Evolutionary conservation across 2,329 filamentous ascomycete genomes (phyloP).

Genomic region (Fusarium sp.): DNA sequence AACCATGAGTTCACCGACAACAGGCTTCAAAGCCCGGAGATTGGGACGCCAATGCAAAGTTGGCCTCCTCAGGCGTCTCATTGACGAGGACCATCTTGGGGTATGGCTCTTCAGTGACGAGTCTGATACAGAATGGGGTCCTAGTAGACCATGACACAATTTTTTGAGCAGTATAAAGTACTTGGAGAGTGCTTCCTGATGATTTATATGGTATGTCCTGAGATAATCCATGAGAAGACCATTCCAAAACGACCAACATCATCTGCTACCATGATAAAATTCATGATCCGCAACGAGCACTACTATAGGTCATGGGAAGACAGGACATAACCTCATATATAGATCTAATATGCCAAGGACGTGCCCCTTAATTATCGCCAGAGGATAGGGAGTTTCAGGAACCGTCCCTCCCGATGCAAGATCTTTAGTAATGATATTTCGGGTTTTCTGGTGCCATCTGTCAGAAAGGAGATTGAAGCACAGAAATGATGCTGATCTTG

Average conservation of each 20-base stretch:
- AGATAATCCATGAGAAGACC: neutral
- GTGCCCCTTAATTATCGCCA: neutral
- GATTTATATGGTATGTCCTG: neutral
- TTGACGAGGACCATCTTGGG: neutral
- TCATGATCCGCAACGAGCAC: neutral
- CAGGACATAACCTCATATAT: too few species aligned
- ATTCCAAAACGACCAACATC: neutral
- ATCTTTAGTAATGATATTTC: too few species aligned
- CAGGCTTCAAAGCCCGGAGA: neutral
- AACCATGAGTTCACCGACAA: neutral
- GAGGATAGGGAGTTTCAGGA: neutral
- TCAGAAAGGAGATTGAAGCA: neutral
- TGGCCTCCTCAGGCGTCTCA: neutral
- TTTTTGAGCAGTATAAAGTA: neutral
- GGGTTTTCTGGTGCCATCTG: neutral
- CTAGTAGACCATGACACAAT: neutral
- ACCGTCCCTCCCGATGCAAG: neutral
- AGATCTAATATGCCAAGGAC: neutral
- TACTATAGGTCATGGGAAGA: neutral
- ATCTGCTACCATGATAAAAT: rapidly evolving
- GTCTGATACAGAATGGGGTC: too few species aligned
- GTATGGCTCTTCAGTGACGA: neutral
- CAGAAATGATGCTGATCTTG: neutral
- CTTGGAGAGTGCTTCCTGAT: neutral
- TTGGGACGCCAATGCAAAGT: neutral